Conservation (phyloP, 23 red algal species). For the Gracilaria caudata region DNA sequence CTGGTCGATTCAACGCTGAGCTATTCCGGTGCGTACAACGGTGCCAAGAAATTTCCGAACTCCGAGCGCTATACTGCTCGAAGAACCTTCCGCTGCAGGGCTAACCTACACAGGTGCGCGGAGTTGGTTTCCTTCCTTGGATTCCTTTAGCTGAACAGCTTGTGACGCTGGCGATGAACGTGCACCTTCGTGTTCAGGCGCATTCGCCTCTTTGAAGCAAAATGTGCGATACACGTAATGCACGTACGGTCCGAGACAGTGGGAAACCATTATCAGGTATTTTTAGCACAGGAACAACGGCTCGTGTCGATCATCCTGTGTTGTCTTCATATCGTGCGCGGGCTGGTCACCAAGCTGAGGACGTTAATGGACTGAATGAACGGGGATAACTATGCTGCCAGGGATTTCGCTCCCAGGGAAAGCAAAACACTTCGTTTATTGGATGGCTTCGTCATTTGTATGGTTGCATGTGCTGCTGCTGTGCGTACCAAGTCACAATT, state of each 20-base stretch:
- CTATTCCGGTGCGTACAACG: not conserved
- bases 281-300: not conserved
- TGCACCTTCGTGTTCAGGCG: slow-evolving; percentile 10
- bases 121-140: not conserved
- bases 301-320: not conserved
- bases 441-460: too few species aligned
- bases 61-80: not conserved
- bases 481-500: too few species aligned
- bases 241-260: not conserved
- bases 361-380: not conserved
- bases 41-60: not conserved
- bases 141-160: too few species aligned
- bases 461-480: too few species aligned
- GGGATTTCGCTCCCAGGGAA: too few species aligned
- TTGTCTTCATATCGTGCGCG: not conserved
- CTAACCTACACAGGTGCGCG: too few species aligned
- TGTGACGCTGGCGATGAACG: not conserved
- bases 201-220: not conserved
- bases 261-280: not conserved
- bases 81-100: too few species aligned
- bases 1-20: not conserved
- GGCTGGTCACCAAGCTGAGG: not conserved
- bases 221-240: not conserved
- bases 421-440: too few species aligned
- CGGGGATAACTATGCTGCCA: too few species aligned